Evolutionary conservation across 163 green algal species (phyloP), one percentile per base, ranked within the genome.

Genomic region (Coccomyxa subellipsoidea): DNA sequence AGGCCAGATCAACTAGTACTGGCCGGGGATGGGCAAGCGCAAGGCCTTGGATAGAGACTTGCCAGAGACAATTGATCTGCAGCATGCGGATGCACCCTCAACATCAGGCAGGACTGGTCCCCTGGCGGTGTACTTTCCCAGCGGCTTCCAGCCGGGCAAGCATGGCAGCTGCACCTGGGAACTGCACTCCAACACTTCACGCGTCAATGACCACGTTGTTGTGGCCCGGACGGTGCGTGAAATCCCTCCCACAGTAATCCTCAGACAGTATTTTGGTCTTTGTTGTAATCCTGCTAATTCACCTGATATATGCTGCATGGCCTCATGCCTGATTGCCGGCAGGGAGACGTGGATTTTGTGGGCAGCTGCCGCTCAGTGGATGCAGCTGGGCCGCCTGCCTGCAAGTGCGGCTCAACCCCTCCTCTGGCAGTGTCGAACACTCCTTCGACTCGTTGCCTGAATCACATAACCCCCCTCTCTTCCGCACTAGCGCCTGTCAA

Each of bases 61-160:
- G 47, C 47, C 47, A 2, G 15, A 59, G 47, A 59, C 47, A 18
- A 59, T 59, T 59, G 47, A 59, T 59, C 21, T 59, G 47, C 47
- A 59, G 47, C 47, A 59, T 8, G 47, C 23, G 23, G 47, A 59
- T 35, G 66, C 21, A 4, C 21, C 66, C 1, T 73, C 66, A 36
- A 34, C 66, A 73, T 31, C 70, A 3, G 34, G 32, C 32, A 34
- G 32, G 70, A 15, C 70, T 77, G 84, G 80, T 4, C 80, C 84
- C 4, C 86, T 87, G 15, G 66, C 79, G 0, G 84, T 85, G 5
- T 87, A 89, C 47, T 90, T 90, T 34, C 81, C 86, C 18, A 87
- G 81, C 80, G 84, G 86, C 8, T 89, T 84, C 47, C 35, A 86
- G 32, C 86, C 86, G 3, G 47, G 59, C 34, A 71, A 6, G 38